These are phyloP conservation scores for Alectoria sarmentosa DNA, from an alignment of 495 filamentous ascomycete genomes.

Conservation along the genomic window DNA sequence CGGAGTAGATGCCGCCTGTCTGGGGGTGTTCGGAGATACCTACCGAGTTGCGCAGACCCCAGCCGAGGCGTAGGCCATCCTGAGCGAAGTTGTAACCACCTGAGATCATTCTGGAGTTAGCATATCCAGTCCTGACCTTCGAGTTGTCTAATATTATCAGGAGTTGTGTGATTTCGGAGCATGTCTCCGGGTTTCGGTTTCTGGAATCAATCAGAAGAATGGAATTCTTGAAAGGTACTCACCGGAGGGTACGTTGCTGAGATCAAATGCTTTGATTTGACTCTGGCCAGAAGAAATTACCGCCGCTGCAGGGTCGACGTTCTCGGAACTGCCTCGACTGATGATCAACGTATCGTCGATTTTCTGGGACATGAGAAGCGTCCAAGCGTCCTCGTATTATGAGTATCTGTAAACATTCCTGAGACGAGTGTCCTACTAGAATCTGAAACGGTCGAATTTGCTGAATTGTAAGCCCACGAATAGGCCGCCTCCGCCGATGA, in stretches of 20 bases:
- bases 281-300: slow-evolving; percentile 46
- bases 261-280: slow-evolving; percentile 60
- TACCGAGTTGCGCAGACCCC: slow-evolving; percentile 63
- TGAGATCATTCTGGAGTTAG: too few species aligned
- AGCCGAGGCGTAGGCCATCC: slow-evolving; percentile 47
- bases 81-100: slow-evolving; percentile 39
- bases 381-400: too few species aligned
- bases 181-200: too few species aligned
- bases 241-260: too few species aligned
- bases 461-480: slow-evolving; percentile 54
- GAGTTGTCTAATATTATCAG: too few species aligned
- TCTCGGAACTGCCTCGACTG: slow-evolving; percentile 53
- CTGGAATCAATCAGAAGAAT: slow-evolving; percentile 33
- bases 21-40: slow-evolving; percentile 54
- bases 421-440: too few species aligned
- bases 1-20: slow-evolving; percentile 53
- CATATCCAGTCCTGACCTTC: too few species aligned
- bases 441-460: slow-evolving; percentile 50
- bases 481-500: slow-evolving; percentile 50
- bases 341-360: slow-evolving; percentile 49
- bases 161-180: too few species aligned
- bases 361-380: slow-evolving; percentile 49
- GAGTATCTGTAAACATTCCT: too few species aligned
- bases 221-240: too few species aligned
- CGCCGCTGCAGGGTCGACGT: slow-evolving; percentile 48